phyloP scores from a whole-genome alignment of 805 yeast genomes.

The Maudiozyma saulgeensis region DNA sequence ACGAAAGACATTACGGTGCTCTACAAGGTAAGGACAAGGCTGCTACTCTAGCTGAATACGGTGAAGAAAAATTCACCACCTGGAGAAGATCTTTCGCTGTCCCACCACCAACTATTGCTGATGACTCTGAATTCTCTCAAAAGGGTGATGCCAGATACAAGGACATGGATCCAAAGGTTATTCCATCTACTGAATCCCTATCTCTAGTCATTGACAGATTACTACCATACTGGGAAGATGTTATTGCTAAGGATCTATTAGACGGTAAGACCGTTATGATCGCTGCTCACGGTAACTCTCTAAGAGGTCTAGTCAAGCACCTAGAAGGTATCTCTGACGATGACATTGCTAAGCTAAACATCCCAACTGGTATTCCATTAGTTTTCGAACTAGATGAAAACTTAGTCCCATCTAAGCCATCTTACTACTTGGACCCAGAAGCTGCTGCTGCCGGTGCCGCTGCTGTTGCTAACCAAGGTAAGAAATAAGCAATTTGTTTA shows the following conservation, averaged over 20 bases:
- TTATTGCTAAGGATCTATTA: constrained; percentile 74
- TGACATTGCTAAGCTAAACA: constrained; percentile 88
- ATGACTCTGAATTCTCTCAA: constrained; percentile 74
- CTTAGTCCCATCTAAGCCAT: constrained; percentile 83
- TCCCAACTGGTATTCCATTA: constrained; percentile 97
- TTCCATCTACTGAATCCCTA: constrained; percentile 92
- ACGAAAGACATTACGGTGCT: constrained; percentile 99
- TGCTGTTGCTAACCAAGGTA: constrained; percentile 96
- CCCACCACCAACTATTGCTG: constrained; percentile 87
- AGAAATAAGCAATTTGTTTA: constrained; percentile 28
- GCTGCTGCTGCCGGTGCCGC: constrained; percentile 99
- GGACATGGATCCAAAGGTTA: constrained; percentile 71
- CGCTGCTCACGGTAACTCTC: constrained; percentile 98
- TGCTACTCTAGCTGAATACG: constrained; percentile 76
- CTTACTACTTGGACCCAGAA: constrained; percentile 97
- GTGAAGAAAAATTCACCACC: constrained; percentile 86
- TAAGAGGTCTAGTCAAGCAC: constrained; percentile 93
- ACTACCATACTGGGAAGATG: constrained; percentile 95
- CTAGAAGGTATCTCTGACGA: constrained; percentile 87
- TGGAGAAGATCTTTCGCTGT: constrained; percentile 97
- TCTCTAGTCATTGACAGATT: constrained; percentile 91
- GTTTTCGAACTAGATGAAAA: constrained; percentile 86
- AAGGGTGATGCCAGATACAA: constrained; percentile 75
- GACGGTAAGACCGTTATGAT: constrained; percentile 83
- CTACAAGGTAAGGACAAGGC: constrained; percentile 98